Conservation (phyloP, 202 grass and related monocot genomes). For the Schoenoplectus triqueter region DNA sequence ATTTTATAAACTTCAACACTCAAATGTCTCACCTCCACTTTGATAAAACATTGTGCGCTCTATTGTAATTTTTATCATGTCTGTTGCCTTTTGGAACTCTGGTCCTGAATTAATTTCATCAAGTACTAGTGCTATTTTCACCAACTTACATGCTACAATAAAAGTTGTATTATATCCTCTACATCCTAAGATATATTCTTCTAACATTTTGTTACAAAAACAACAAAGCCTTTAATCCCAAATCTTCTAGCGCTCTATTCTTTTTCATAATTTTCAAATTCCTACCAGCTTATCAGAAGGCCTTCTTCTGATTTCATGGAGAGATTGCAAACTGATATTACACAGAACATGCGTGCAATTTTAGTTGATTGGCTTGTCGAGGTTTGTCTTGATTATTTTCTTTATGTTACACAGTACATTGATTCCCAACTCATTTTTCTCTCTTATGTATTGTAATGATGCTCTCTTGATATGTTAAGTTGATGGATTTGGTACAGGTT, state of each 20-base stretch:
- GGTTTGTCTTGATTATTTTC: conserved; percentile 51
- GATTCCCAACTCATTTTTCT: conserved; percentile 34
- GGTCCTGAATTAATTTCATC: conserved; percentile 32
- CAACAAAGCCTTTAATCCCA: too few species aligned
- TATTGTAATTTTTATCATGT: conserved; percentile 17
- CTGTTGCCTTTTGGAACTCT: conserved; percentile 16
- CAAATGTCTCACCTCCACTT: background rate
- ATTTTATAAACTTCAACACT: background rate
- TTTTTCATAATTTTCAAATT: conserved; percentile 34
- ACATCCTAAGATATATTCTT: conserved; percentile 4
- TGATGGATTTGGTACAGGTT: conserved; percentile 55
- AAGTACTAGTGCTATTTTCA: conserved; percentile 4
- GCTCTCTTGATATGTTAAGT: background rate
- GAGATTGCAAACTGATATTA: conserved; percentile 77
- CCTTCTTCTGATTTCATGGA: conserved; percentile 79
- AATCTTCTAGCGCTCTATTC: conserved; percentile 33
- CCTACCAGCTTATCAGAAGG: conserved; percentile 73
- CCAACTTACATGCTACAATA: background rate
- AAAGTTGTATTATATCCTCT: background rate
- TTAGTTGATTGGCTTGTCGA: conserved; percentile 96
- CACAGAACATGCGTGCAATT: conserved; percentile 72
- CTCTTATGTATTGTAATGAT: background rate
- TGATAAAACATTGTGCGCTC: background rate
- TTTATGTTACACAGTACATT: conserved; percentile 36
- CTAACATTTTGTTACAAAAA: background rate